These are phyloP conservation scores for Ploettnerulaceae sp. DNA, from an alignment of 2,329 filamentous ascomycete species.

Conservation along the genomic window DNA sequence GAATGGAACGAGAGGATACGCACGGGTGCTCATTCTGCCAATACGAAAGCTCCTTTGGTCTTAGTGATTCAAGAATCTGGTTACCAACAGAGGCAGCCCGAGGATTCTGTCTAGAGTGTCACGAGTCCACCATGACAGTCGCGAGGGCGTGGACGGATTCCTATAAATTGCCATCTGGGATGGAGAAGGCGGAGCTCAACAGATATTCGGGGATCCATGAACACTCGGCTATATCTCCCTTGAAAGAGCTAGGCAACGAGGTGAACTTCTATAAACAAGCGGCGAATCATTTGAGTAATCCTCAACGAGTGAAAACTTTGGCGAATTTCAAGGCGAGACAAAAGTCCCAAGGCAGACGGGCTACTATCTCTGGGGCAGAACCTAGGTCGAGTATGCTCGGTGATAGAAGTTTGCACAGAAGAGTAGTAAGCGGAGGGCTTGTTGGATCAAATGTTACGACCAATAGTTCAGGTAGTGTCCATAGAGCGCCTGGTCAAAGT, in stretches of 20 bases:
- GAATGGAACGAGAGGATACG: not conserved
- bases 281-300: not conserved
- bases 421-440: not conserved
- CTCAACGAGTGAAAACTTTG: not conserved
- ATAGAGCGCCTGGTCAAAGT: not conserved
- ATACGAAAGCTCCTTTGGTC: conserved; percentile 16
- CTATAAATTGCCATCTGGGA: not conserved
- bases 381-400: not conserved
- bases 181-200: not conserved
- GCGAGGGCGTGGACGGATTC: not conserved
- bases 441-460: not conserved
- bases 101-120: conserved; percentile 18
- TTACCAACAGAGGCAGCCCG: conserved; percentile 15
- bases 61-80: conserved; percentile 13
- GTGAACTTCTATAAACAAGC: not conserved
- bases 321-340: not conserved
- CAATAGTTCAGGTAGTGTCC: not conserved
- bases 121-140: not conserved
- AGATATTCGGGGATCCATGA: not conserved
- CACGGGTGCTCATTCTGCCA: conserved; percentile 21
- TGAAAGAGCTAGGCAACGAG: conserved; percentile 8
- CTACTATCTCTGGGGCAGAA: not conserved
- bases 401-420: not conserved
- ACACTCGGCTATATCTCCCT: not conserved
- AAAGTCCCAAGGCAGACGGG: not conserved